Evolutionary conservation across 2,329 filamentous ascomycete species (phyloP).

Genomic region (Colletotrichum sublineola): DNA sequence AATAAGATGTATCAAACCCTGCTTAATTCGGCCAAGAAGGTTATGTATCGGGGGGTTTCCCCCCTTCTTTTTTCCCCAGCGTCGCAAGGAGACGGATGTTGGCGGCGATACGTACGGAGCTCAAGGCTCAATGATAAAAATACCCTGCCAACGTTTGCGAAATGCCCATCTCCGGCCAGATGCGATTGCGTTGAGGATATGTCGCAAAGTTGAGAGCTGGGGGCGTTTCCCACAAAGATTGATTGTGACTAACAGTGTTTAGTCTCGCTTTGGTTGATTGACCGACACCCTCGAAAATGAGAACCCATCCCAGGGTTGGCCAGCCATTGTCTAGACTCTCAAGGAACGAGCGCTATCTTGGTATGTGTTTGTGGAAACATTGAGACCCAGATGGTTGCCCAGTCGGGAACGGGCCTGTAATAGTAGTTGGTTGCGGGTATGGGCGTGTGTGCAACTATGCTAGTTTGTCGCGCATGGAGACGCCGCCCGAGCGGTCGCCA

Average conservation of each 20-base stretch:
- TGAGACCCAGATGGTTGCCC: background rate
- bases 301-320: background rate
- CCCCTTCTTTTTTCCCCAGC: background rate
- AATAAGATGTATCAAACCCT: background rate
- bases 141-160: background rate
- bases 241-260: background rate
- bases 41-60: background rate
- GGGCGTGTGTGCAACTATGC: constrained; percentile 8
- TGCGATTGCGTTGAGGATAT: constrained; percentile 1
- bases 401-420: constrained; percentile 12
- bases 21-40: background rate
- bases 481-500: constrained; percentile 1
- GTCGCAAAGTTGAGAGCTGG: background rate
- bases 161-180: background rate
- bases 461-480: background rate
- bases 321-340: background rate
- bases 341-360: background rate
- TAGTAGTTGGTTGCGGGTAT: constrained; percentile 7
- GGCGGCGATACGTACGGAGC: background rate
- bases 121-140: background rate
- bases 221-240: background rate
- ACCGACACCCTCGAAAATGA: background rate
- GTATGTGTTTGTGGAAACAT: constrained; percentile 17
- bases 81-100: background rate
- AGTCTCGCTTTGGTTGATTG: background rate